Evolutionary conservation across 2,329 filamentous ascomycete genomes (phyloP).

Genomic region (Neofusicoccum cordaticola): DNA sequence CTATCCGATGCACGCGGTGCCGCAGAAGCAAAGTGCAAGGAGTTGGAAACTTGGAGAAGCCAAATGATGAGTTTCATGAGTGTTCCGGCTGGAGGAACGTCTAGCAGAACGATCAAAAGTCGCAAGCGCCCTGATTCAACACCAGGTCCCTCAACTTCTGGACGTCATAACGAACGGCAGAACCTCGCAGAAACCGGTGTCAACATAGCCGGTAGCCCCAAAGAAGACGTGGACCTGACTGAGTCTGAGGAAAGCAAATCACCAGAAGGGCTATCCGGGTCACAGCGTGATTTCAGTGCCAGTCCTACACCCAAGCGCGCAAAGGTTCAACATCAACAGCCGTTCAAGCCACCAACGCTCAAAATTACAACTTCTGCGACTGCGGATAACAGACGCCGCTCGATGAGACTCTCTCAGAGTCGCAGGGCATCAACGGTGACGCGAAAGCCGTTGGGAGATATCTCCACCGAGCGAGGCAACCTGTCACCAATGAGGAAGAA

Average conservation of each 20-base stretch:
- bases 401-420: not conserved
- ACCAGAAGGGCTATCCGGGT: not conserved
- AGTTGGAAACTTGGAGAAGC: conserved; percentile 26
- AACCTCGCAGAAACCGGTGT: not conserved
- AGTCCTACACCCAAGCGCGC: conserved; percentile 42
- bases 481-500: conserved; percentile 19
- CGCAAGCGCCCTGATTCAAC: not conserved
- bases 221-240: not conserved
- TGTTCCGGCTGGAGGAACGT: not conserved
- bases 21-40: conserved; percentile 14
- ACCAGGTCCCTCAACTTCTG: not conserved
- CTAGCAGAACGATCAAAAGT: not conserved
- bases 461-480: conserved; percentile 25
- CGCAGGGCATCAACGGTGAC: conserved; percentile 20
- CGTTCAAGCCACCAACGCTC: conserved; percentile 31
- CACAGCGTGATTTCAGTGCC: not conserved
- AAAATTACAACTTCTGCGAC: not conserved
- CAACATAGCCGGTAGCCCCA: not conserved
- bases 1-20: conserved; percentile 27
- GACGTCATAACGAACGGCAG: not conserved
- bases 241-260: not conserved
- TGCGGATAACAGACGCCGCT: not conserved
- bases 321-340: conserved; percentile 29
- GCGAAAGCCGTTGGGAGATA: conserved; percentile 29
- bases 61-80: conserved; percentile 28